Base-by-base conservation (phyloP, 2,329 filamentous ascomycete species). In the Neoarthrinium moseri region DNA sequence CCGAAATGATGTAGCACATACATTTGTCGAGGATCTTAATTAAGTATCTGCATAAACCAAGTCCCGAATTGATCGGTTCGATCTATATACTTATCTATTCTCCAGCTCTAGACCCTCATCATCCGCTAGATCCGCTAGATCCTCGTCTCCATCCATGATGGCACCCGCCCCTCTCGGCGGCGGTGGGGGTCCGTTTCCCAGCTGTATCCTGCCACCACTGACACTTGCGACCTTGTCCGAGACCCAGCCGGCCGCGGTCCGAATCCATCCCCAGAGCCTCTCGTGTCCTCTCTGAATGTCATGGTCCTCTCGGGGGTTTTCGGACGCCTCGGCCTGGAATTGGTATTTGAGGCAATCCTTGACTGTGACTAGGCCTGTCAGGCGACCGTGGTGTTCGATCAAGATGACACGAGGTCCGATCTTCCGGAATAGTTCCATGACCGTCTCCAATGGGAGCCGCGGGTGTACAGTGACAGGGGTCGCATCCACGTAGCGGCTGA, bases 391-490 rank as follows among this genome's bases (percentile, higher is more conserved):
- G 62, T 96, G 87, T 65, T 99, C 94, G 30, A 96, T 86, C 4
- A 99, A 77, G 40, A 99, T 92, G 5, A 96, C 91, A 2, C 94
- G 82, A 0, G 92, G 94, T 0, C 94, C 94, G 64, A 99, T 95
- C 71, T 97, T 99, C 65, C 92, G 92, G 74, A 99, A 99, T 10
- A 99, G 77, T 62, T 99, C 94, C 91, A 99, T 96, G 24, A 95
- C 92, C 0, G 94, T 99, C 68, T 99, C 94, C 0, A 99, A 81
- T 0, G 92, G 88, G 1, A 97, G 81, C 2, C 90, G 84, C 1
- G 94, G 94, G 61, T 99, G 94, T 1, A 91, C 91, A 0, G 91
- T 88, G 2, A 99, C 81, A 0, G 94, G 94, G 0, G 91, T 95
- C 7, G 85, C 78, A 63, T 99, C 92, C 43, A 96, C 85, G 61